Evolutionary conservation across 1,284 basidiomycete species (phyloP).

Genomic region (Microbotryum violaceum): DNA sequence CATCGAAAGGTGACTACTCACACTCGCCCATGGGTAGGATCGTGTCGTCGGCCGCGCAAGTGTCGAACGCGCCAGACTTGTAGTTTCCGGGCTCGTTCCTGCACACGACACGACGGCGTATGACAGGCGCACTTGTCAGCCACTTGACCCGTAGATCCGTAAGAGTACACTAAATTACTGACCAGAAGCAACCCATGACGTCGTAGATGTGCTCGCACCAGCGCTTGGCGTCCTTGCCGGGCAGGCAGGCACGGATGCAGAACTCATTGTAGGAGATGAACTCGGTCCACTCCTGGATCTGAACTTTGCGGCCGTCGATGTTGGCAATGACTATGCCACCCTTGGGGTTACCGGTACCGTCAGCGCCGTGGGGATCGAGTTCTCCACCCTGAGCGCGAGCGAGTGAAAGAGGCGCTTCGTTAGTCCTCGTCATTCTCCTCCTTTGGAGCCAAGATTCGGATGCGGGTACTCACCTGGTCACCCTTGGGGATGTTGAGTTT

Average conservation of each 20-base stretch:
- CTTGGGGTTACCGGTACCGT: conserved; percentile 36
- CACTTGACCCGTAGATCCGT: conserved; percentile 23
- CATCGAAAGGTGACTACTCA: background rate
- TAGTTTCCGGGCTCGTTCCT: conserved; percentile 54
- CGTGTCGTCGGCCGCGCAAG: conserved; percentile 47
- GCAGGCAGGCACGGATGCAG: conserved; percentile 33
- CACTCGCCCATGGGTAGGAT: conserved; percentile 56
- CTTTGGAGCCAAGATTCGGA: conserved; percentile 38
- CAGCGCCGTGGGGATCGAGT: conserved; percentile 30
- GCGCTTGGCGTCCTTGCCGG: conserved; percentile 16
- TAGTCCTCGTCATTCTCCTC: background rate
- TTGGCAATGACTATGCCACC: conserved; percentile 35
- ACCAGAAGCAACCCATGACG: background rate
- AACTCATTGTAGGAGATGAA: conserved; percentile 31
- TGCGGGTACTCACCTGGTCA: conserved; percentile 38
- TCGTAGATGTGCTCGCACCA: conserved; percentile 40
- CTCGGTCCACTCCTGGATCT: conserved; percentile 36
- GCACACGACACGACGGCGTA: conserved; percentile 36
- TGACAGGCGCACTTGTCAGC: conserved; percentile 37
- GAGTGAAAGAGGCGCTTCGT: background rate
- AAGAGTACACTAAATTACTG: background rate
- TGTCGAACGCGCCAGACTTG: conserved; percentile 47
- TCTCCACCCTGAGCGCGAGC: conserved; percentile 11
- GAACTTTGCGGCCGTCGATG: conserved; percentile 24
- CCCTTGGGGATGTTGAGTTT: conserved; percentile 42